Percentiles rank a stretch among this genome's conserved stretches.
These are phyloP conservation scores for Phlebopus sp. DNA, from an alignment of 1,284 basidiomycete species.

Conservation along the genomic window DNA sequence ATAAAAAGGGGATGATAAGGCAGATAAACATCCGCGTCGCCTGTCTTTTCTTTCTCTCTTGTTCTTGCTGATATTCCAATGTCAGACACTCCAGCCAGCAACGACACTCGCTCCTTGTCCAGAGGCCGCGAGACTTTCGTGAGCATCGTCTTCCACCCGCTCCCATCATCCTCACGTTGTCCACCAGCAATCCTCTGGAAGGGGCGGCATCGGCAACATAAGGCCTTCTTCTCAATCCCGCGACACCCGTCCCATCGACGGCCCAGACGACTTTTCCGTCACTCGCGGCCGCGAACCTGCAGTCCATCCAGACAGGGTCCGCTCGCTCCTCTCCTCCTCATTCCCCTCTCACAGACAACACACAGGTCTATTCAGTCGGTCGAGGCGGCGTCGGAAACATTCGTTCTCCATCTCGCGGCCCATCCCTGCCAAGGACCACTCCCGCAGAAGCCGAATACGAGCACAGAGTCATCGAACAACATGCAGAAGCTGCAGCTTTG, in stretches of 20 bases:
- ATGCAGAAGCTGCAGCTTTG: constrained; percentile 35
- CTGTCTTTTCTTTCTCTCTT: neutral
- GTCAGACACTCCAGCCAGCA: constrained; percentile 21
- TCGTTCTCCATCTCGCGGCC: constrained; percentile 63
- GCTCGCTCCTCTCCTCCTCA: constrained; percentile 2
- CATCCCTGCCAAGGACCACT: constrained; percentile 6
- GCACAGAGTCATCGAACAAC: constrained; percentile 42
- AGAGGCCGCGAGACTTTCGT: constrained; percentile 43
- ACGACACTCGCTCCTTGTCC: constrained; percentile 39
- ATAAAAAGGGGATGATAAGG: neutral
- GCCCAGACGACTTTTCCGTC: constrained; percentile 39
- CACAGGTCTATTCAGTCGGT: constrained; percentile 59
- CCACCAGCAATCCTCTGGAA: constrained; percentile 53
- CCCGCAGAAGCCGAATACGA: constrained; percentile 35
- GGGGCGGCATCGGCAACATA: constrained; percentile 70
- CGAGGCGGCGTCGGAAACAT: constrained; percentile 80
- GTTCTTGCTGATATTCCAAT: constrained; percentile 10
- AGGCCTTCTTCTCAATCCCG: constrained; percentile 43
- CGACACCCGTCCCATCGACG: constrained; percentile 35
- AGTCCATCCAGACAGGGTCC: constrained; percentile 34
- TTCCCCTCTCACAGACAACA: constrained; percentile 3
- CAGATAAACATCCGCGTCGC: neutral
- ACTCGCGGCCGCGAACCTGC: constrained; percentile 58
- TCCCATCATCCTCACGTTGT: neutral
- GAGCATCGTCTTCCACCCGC: constrained; percentile 9